Conservation (phyloP, 768 basidiomycete species). For the Imleria badia region DNA sequence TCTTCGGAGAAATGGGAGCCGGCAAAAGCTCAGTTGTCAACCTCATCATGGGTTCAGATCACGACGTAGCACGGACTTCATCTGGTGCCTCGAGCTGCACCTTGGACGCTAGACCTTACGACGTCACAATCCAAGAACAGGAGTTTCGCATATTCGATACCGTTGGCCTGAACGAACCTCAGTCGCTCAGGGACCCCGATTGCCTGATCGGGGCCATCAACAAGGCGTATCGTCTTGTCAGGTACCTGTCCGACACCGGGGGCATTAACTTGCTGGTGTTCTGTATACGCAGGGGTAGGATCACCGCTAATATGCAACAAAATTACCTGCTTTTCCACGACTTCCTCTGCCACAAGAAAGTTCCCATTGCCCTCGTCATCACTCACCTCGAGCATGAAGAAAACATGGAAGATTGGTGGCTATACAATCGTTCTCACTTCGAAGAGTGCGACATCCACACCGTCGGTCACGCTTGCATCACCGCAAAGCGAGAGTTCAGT, state of each 20-base stretch:
- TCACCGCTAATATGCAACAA: slow-evolving; percentile 26
- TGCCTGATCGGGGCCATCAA: slow-evolving; percentile 30
- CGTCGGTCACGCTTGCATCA: slow-evolving; percentile 34
- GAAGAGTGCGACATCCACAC: slow-evolving; percentile 19
- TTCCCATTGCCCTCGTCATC: slow-evolving; percentile 32
- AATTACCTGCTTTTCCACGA: slow-evolving; percentile 36
- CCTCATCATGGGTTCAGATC: slow-evolving; percentile 32
- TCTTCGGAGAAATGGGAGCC: slow-evolving; percentile 32
- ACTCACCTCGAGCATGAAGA: slow-evolving; percentile 38
- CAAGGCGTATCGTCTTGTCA: slow-evolving; percentile 36
- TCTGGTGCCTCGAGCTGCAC: slow-evolving; percentile 35
- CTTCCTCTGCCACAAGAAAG: slow-evolving; percentile 33
- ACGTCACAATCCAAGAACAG: slow-evolving; percentile 14
- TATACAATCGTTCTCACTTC: slow-evolving; percentile 24
- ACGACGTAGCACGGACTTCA: slow-evolving; percentile 28
- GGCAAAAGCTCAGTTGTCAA: slow-evolving; percentile 46
- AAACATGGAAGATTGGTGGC: slow-evolving; percentile 38
- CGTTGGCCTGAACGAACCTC: slow-evolving; percentile 32
- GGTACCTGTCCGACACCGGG: slow-evolving; percentile 26
- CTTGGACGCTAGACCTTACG: slow-evolving; percentile 30
- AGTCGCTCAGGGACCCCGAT: slow-evolving; percentile 25
- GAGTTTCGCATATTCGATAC: slow-evolving; percentile 36
- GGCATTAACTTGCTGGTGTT: slow-evolving; percentile 44
- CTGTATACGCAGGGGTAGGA: slow-evolving; percentile 35
- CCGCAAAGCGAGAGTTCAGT: slow-evolving; percentile 30